Base-by-base conservation (phyloP, 2,329 filamentous ascomycete species). In the Teratosphaeria viscida region DNA sequence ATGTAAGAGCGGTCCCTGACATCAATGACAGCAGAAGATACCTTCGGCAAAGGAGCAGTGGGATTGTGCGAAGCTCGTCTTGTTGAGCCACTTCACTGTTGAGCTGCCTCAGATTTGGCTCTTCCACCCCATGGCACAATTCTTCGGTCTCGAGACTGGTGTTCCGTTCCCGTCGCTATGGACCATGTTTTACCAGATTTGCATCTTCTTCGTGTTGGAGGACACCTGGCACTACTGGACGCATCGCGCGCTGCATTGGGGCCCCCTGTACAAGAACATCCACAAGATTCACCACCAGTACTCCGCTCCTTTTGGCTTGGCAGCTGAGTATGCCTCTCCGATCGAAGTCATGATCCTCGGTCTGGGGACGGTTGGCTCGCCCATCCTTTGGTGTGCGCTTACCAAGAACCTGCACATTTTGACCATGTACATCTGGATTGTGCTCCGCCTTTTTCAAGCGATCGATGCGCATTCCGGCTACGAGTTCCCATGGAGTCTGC, bases 251-350 rank as follows among this genome's bases (percentile, higher is more conserved):
- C 85, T 99, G 77, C 94, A 99, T 81, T 95, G 90, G 80, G 92
- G 90, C 26, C 90, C 91, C 47, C 85, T 99, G 5, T 99, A 99
- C 85, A 95, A 91, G 81, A 84, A 86, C 71, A 89, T 99, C 70
- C 94, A 99, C 84, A 99, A 99, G 81, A 92, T 99, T 68, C 94
- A 99, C 79, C 94, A 99, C 81, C 92, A 94, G 71, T 99, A 99
- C 81, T 96, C 91, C 43, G 94, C 94, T 12, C 94, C 94, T 19
- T 99, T 99, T 72, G 94, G 94, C 67, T 82, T 99, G 57, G 92
- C 94, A 23, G 92, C 94, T 60, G 94, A 99, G 78, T 99, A 99
- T 76, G 94, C 94, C 6, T 96, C 92, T 52, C 94, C 94, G 0
- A 95, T 97, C 67, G 94, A 99, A 77, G 90, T 92, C 66, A 95